Conservation (phyloP, 495 filamentous ascomycete genomes). For the Daldinia vernicosa region DNA sequence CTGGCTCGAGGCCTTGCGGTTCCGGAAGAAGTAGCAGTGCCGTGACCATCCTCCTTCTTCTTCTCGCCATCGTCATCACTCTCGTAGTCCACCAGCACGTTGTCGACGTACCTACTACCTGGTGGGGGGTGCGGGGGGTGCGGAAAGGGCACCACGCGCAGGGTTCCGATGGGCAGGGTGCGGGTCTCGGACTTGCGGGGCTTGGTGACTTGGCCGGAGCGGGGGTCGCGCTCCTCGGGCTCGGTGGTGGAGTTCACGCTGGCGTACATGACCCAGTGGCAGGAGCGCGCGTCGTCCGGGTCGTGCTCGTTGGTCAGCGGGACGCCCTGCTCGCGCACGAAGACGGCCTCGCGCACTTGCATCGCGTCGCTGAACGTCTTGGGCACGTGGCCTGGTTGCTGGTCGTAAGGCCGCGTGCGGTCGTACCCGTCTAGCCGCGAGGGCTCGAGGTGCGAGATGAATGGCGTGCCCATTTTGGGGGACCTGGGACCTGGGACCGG, state of each 20-base stretch:
- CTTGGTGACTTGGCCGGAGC: constrained; percentile 38
- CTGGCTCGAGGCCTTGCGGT: constrained; percentile 4
- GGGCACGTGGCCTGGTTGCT: constrained; percentile 63
- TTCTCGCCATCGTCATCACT: constrained; percentile 11
- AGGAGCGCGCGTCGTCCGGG: constrained; percentile 76
- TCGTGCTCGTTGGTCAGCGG: constrained; percentile 77
- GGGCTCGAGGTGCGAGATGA: constrained; percentile 60
- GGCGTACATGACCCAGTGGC: constrained; percentile 84
- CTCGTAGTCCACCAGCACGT: constrained; percentile 40
- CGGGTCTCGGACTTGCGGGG: constrained; percentile 51
- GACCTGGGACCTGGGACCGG: too few relatives aligned
- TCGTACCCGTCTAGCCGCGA: constrained; percentile 58
- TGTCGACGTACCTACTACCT: constrained; percentile 53
- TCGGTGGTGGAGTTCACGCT: constrained; percentile 53
- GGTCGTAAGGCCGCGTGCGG: constrained; percentile 46
- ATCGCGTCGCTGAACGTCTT: constrained; percentile 78
- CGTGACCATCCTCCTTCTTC: neutral
- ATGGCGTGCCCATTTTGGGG: constrained; percentile 51
- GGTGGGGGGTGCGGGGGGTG: constrained; percentile 66
- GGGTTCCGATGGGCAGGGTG: constrained; percentile 69
- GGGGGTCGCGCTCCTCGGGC: constrained; percentile 48
- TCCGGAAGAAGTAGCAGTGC: neutral
- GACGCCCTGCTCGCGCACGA: constrained; percentile 77
- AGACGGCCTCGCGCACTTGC: constrained; percentile 78
- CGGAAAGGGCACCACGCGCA: constrained; percentile 82